Evolutionary conservation across 1,284 basidiomycete species (phyloP), one percentile per base, ranked within the genome.

Genomic region (Leccinum colubrinum): DNA sequence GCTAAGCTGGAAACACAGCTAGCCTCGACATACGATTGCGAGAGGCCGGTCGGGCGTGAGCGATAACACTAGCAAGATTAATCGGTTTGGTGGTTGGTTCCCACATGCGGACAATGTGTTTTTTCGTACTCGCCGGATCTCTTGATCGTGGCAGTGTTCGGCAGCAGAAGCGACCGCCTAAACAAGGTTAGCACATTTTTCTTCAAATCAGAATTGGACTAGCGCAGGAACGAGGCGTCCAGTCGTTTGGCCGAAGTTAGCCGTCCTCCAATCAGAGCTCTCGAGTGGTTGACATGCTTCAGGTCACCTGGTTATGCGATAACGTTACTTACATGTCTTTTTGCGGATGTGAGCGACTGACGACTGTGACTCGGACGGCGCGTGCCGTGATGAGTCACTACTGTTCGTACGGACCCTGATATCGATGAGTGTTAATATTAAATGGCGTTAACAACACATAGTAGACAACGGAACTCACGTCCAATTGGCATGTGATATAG

Each of bases 121-220:
- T 65, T 51, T 65, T 51, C 61, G 12, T 50, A 22, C 20, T 17
- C 6, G 53, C 53, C 27, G 43, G 37, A 27, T 39, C 27, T 48
- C 25, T 27, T 52, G 15, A 9, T 25, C 17, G 51, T 52, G 51
- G 51, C 51, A 9, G 25, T 52, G 51, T 27, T 22, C 51, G 51
- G 51, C 15, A 27, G 25, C 51, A 27, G 15, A 52, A 27, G 1
- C 22, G 25, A 27, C 22, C 14, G 7, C 22, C 51, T 27, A 27
- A 52, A 52, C 15, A 15, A 52, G 51, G 51, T 52, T 52, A 52
- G 51, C 20, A 3, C 20, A 1, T 22, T 48, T 48, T 48, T 27
- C 25, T 51, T 25, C 50, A 51, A 25, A 22, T 51, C 25, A 27
- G n/a, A 25, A 48, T 56, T 27, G 55, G 55, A 56, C 14, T 56